Evolutionary conservation across 306 rosid genomes (phyloP).

Genomic region (Nissolia schottii): DNA sequence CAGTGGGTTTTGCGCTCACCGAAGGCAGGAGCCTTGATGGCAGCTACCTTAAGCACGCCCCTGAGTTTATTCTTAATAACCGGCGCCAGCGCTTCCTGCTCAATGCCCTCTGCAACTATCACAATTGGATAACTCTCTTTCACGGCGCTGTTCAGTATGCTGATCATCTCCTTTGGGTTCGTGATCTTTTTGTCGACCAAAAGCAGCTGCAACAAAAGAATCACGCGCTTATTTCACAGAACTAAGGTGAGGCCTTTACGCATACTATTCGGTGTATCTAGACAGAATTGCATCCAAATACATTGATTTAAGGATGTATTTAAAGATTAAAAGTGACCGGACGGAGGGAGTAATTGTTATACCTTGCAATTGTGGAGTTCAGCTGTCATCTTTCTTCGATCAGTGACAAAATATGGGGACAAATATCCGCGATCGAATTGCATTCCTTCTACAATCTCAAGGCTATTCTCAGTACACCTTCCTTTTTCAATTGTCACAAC

Average conservation of each 20-base stretch:
- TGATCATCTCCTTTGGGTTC: conserved; percentile 73
- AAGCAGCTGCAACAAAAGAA: conserved; percentile 69
- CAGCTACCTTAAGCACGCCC: conserved; percentile 79
- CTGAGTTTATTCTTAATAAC: conserved; percentile 78
- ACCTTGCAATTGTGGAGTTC: conserved; percentile 93
- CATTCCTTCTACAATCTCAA: conserved; percentile 93
- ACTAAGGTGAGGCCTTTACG: conserved; percentile 4
- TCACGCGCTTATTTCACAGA: conserved; percentile 30
- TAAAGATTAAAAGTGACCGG: no score
- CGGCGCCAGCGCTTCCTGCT: conserved; percentile 85
- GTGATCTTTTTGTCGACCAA: conserved; percentile 76
- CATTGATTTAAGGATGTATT: no score
- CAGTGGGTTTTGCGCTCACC: conserved; percentile 82
- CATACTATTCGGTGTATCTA: no score
- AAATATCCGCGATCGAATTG: conserved; percentile 84
- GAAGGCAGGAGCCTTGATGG: conserved; percentile 92
- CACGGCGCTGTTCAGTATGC: conserved; percentile 70
- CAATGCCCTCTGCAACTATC: conserved; percentile 86
- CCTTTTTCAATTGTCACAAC: conserved; percentile 84
- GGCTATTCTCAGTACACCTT: conserved; percentile 49
- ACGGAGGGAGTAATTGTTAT: no score
- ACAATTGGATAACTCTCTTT: conserved; percentile 73
- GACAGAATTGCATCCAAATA: no score
- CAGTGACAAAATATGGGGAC: conserved; percentile 77
- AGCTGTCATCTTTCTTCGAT: conserved; percentile 58